Base-by-base conservation (phyloP, 2,329 filamentous ascomycete species). In the Ophioceras dolichostomum region DNA sequence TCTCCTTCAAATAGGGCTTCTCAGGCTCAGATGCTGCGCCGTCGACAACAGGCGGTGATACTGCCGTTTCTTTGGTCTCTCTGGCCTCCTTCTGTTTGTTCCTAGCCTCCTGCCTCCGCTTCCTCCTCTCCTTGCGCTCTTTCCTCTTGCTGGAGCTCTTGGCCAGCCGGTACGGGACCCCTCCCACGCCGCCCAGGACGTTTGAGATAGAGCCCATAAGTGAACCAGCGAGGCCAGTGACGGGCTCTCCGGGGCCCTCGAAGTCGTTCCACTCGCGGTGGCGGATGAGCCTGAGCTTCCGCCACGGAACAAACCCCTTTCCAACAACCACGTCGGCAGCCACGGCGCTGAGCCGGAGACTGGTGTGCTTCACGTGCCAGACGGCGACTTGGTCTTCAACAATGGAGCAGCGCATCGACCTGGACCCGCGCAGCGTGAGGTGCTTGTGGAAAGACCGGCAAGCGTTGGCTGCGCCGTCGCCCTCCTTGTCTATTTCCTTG, bases 261-360 rank as follows among this genome's bases (percentile, higher is more conserved):
- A 84, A 85, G 47, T 85, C 80, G 45, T 83, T 83, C 78, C 80
- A 86, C 47, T 83, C 79, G 36, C 69, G 73, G 47, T 82, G 77
- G 8, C 81, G 65, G 8, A 83, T 49, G 1, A 85, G 62, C 10
- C 72, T 67, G 33, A 86, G 55, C 40, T 75, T 70, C 39, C 68
- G 71, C 71, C 77, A 83, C 18, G 67, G 64, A 17, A 83, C 50
- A 43, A 71, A 66, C n/a, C 73, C 75, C 43, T 65, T 66, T 24
- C 70, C 64, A 4, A 81, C 71, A 2, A 83, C 57, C 2, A 83
- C 59, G 19, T 82, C 72, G 0, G 80, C 79, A 3, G 79, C 79
- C 28, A 83, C 45, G 0, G 76, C 62, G 40, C 73, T 76, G 1
- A 86, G 58, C 45, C 71, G 64, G 21, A 84, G 50, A 14, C 65